Evolutionary conservation across 345 rosid species (phyloP).

Genomic region (Ricinus communis): DNA sequence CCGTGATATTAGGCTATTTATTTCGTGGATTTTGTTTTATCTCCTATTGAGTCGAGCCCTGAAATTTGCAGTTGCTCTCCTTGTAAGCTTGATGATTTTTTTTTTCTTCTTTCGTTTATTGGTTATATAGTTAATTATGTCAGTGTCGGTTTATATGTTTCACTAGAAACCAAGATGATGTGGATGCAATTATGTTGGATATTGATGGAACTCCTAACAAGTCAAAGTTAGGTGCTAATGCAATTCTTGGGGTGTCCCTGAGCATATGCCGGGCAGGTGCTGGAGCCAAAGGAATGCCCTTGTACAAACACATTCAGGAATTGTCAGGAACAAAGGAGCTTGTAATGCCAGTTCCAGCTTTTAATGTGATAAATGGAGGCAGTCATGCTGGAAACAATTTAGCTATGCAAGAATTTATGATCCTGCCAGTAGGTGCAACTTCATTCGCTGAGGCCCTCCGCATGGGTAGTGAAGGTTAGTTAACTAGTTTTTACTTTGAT

Average conservation of each 20-base stretch:
- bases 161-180: constrained; percentile 79
- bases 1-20: neutral
- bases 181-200: constrained; percentile 84
- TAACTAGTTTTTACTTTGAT: neutral
- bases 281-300: constrained; percentile 84
- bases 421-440: constrained; percentile 83
- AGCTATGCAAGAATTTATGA: constrained; percentile 99
- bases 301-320: constrained; percentile 93
- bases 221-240: constrained; percentile 87
- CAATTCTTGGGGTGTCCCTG: constrained; percentile 90
- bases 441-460: constrained; percentile 85
- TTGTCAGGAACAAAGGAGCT: constrained; percentile 86
- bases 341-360: constrained; percentile 97
- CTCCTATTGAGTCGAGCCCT: neutral
- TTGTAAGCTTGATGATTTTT: neutral
- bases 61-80: neutral
- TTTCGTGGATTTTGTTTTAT: neutral
- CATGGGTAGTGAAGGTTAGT: constrained; percentile 97
- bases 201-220: constrained; percentile 90
- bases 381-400: constrained; percentile 96
- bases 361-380: constrained; percentile 94
- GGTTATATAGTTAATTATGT: constrained; percentile 5
- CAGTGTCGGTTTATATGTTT: constrained; percentile 7
- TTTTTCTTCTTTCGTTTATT: neutral
- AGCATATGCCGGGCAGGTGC: constrained; percentile 97